Evolutionary conservation across 2,329 filamentous ascomycete species (phyloP), one percentile per base, ranked within the genome.

Genomic region (Sporothrix sp.): DNA sequence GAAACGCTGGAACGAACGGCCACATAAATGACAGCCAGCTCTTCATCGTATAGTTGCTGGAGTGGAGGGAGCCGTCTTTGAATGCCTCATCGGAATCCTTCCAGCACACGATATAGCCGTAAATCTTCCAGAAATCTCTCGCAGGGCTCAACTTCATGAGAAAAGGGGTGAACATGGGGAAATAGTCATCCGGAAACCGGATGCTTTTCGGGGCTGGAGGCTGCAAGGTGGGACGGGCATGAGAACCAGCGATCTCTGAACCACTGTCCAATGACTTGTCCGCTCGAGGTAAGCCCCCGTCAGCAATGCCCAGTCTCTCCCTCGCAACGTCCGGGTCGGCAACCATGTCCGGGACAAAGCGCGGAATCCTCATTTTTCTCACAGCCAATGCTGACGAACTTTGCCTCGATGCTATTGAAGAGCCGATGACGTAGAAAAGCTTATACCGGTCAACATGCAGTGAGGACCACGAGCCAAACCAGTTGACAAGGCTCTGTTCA

Each of bases 401-500:
- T 6, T 13, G 11, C 18, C 32, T 48, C 1, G 20, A 44, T 2
- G 45, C 53, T 1, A 62, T 51, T 23, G 39, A 39, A 42, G 76
- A 76, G 3, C 78, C 79, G 4, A 82, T 50, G 3, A 83, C 73
- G 16, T 67, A 65, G 56, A 82, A 82, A 33, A 70, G 73, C 28
- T 77, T 71, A 57, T 72, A 77, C 36, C 64, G 63, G 51, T 79
- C 71, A 32, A 78, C 58, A 27, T 72, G 71, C 50, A 62, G 53
- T 28, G 68, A 64, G 1, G 76, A 68, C 79, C 79, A 83, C 62
- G 69, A 75, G 1, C 74, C 77, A 60, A 81, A 83, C 74, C 76
- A 82, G 54, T 81, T 78, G 9, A 82, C 71, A 25, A 84, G 64
- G 51, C 74, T 79, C 58, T 81, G 75, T 58, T 84, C 80, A 54